These are phyloP conservation scores for Microbotryum violaceum DNA, from an alignment of 1,284 basidiomycete genomes.

Conservation along the genomic window DNA sequence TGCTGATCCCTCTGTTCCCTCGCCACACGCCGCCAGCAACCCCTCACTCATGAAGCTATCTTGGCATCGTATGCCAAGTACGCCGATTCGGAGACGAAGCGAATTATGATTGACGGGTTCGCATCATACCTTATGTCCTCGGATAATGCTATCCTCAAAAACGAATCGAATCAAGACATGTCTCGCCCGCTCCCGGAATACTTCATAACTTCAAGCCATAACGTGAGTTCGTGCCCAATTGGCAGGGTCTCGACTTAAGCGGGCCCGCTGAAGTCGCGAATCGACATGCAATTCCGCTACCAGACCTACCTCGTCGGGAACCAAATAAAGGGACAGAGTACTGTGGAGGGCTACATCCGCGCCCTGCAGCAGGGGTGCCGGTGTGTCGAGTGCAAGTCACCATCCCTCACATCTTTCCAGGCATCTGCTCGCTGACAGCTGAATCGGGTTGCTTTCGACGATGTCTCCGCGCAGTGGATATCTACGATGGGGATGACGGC, in stretches of 20 bases:
- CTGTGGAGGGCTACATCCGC: conserved; percentile 91
- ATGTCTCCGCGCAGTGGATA: conserved; percentile 60
- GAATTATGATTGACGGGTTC: conserved; percentile 57
- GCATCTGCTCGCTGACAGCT: conserved; percentile 4
- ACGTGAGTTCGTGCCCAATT: conserved; percentile 42
- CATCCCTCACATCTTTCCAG: conserved; percentile 7
- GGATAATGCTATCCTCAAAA: conserved; percentile 55
- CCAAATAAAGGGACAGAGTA: conserved; percentile 87
- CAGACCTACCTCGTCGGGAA: conserved; percentile 86
- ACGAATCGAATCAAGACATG: conserved; percentile 55
- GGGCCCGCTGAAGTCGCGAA: too few relatives aligned
- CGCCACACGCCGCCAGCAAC: too few relatives aligned
- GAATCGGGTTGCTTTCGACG: neutral
- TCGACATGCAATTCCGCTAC: too few relatives aligned
- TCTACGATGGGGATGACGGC: conserved; percentile 72
- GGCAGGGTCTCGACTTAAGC: neutral
- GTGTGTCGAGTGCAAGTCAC: conserved; percentile 67
- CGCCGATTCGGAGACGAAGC: conserved; percentile 33
- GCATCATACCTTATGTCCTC: conserved; percentile 64
- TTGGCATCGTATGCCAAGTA: conserved; percentile 52
- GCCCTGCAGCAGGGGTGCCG: conserved; percentile 84
- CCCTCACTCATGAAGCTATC: too few relatives aligned
- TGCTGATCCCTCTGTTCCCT: neutral
- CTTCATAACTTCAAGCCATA: conserved; percentile 89
- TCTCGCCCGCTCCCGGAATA: conserved; percentile 77